phyloP scores from a whole-genome alignment of 139 green algal genomes.

The Coccomyxa sp. region DNA sequence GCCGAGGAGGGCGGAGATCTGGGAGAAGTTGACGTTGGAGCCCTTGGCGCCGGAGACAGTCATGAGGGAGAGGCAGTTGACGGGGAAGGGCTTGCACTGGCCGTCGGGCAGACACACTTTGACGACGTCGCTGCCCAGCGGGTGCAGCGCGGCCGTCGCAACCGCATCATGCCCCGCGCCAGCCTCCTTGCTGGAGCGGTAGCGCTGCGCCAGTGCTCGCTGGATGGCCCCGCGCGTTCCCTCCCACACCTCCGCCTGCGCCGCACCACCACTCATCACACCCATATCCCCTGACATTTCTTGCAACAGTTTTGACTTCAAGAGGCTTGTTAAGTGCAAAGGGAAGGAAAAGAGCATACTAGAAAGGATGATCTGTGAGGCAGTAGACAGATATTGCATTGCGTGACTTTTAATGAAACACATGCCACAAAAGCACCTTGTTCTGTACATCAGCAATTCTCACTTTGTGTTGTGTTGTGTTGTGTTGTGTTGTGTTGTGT shows the following conservation, averaged over 20 bases:
- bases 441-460: no score
- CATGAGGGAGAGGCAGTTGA: slow-evolving; percentile 96
- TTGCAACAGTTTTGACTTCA: no score
- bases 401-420: no score
- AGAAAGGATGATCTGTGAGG: no score
- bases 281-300: no score
- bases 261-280: background rate
- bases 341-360: no score
- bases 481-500: no score
- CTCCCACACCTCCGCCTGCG: background rate
- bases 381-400: no score
- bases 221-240: slow-evolving; percentile 18
- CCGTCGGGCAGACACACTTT: slow-evolving; percentile 75
- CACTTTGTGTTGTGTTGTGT: no score
- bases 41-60: slow-evolving; percentile 91
- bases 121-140: slow-evolving; percentile 75
- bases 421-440: no score
- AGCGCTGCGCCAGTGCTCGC: slow-evolving; percentile 45
- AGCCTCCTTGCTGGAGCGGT: slow-evolving; percentile 46
- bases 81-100: slow-evolving; percentile 74
- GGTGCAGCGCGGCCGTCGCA: slow-evolving; percentile 72
- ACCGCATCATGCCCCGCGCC: slow-evolving; percentile 35
- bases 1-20: slow-evolving; percentile 93
- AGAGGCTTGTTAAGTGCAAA: no score
- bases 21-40: slow-evolving; percentile 93